These are phyloP conservation scores for Fomitopsis schrenkii DNA, from an alignment of 1,284 basidiomycete species.

Conservation along the genomic window DNA sequence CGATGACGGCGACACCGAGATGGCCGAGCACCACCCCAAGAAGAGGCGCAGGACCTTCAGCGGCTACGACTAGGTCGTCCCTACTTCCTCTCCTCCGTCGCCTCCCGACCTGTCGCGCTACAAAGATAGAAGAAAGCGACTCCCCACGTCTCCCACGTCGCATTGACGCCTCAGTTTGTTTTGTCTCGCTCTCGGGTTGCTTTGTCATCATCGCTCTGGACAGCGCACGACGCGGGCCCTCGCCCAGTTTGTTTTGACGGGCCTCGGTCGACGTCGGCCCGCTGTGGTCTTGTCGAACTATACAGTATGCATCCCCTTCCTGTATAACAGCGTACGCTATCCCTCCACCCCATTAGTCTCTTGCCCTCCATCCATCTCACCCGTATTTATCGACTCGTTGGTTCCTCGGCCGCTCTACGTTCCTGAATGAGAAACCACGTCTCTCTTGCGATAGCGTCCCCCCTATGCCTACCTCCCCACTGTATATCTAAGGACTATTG, in stretches of 20 bases:
- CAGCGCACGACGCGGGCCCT: not conserved
- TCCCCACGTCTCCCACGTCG: not conserved
- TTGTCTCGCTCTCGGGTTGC: not conserved
- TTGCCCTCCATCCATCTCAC: conserved; percentile 3
- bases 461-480: not conserved
- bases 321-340: conserved; percentile 2
- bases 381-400: conserved; percentile 2
- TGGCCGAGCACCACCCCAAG: conserved; percentile 18
- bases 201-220: not conserved
- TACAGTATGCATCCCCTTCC: not conserved
- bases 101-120: not conserved
- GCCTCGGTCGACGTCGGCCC: not conserved
- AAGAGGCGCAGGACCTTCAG: conserved; percentile 26
- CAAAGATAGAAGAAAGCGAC: not conserved
- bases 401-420: not conserved
- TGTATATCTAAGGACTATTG: not conserved
- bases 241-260: not conserved
- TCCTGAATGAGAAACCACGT: conserved; percentile 1
- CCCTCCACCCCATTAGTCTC: not conserved
- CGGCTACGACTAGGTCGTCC: conserved; percentile 14
- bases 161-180: not conserved
- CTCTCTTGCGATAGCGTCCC: not conserved
- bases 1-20: conserved; percentile 17
- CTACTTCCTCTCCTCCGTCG: not conserved
- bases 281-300: not conserved